These are phyloP conservation scores for Eucalyptus grandis DNA, from an alignment of 345 rosid species.

Conservation along the genomic window DNA sequence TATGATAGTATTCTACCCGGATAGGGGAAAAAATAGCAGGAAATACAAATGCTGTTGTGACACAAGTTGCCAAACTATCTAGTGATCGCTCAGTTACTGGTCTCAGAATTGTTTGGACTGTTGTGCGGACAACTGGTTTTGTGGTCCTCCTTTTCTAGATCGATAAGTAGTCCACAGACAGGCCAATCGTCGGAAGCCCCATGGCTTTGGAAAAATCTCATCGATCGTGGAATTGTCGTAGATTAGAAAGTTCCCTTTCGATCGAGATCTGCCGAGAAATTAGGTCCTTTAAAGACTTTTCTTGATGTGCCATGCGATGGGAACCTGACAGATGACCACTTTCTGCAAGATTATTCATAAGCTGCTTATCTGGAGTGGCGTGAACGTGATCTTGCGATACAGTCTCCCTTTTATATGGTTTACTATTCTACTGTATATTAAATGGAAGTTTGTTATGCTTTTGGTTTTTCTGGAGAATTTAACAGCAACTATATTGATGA, in stretches of 20 bases:
- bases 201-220: not conserved
- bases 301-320: not conserved
- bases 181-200: not conserved
- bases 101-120: not conserved
- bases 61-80: not conserved
- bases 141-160: not conserved
- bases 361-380: not conserved
- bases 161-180: not conserved
- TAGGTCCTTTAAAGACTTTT: not conserved
- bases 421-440: not conserved
- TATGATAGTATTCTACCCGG: not conserved
- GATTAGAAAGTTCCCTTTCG: not conserved
- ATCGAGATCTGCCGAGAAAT: not conserved
- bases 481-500: not conserved
- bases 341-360: not conserved
- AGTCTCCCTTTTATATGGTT: not conserved
- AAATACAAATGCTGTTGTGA: not conserved
- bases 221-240: not conserved
- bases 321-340: not conserved
- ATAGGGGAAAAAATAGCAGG: not conserved
- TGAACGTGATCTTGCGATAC: not conserved
- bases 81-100: not conserved
- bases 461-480: not conserved
- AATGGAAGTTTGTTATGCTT: not conserved
- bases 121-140: not conserved